Conservation (phyloP, 495 filamentous ascomycete genomes). For the Hyphodiscus hymeniophilus region DNA sequence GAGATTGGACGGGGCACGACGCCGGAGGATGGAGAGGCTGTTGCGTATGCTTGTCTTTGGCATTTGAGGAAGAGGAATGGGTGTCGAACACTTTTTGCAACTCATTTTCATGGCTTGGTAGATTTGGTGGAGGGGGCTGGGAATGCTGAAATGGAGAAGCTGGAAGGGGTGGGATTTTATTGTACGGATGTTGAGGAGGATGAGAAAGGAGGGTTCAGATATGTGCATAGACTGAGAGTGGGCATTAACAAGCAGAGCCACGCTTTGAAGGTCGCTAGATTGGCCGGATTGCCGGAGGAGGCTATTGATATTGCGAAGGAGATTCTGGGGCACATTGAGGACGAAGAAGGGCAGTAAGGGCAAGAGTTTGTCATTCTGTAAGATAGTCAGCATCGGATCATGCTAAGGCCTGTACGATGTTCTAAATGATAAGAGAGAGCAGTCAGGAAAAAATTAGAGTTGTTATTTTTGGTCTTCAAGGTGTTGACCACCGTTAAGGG, state of each 20-base stretch:
- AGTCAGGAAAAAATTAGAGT: conserved; percentile 61
- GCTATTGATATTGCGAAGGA: conserved; percentile 48
- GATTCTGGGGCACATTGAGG: conserved; percentile 25
- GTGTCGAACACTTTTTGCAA: conserved; percentile 82
- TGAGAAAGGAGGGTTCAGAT: conserved; percentile 54
- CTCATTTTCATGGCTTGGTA: conserved; percentile 82
- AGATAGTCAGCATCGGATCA: conserved; percentile 10
- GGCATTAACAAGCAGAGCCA: conserved; percentile 84
- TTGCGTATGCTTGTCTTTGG: conserved; percentile 81
- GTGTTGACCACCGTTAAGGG: conserved; percentile 34
- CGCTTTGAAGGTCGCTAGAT: conserved; percentile 81
- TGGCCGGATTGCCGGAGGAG: conserved; percentile 67
- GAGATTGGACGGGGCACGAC: conserved; percentile 93
- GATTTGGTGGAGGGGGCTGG: conserved; percentile 47
- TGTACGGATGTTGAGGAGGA: conserved; percentile 85
- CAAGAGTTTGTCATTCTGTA: conserved; percentile 9
- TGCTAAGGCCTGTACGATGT: conserved; percentile 2
- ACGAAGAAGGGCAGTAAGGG: neutral
- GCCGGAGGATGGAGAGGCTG: conserved; percentile 79
- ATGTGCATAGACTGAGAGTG: conserved; percentile 68
- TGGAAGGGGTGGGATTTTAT: conserved; percentile 55
- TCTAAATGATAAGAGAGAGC: conserved; percentile 5
- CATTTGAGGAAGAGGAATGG: conserved; percentile 69
- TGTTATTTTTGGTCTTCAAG: conserved; percentile 47
- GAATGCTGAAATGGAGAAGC: too few relatives aligned